A percentile compares a stretch with the other conserved stretches of the same genome.
Evolutionary conservation across 2,329 filamentous ascomycete genomes (phyloP).

Genomic region (Claviceps digitariae): DNA sequence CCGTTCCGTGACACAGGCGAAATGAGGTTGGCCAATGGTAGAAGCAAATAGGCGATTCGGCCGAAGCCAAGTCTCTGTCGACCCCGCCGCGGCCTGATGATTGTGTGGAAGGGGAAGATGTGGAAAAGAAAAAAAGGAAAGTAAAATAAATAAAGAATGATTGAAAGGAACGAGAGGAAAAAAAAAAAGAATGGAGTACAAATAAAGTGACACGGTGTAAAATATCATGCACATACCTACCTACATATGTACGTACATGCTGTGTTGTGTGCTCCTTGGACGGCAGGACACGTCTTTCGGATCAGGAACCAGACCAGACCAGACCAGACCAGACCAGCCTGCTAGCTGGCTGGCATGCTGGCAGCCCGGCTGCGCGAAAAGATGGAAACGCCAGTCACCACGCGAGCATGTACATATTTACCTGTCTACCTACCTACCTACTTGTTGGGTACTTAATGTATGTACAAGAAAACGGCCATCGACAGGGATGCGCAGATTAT

Average conservation of each 20-base stretch:
- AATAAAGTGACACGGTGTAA: no score
- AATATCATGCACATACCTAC: no score
- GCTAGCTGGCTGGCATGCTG: no score
- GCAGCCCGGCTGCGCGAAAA: neutral
- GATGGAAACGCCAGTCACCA: neutral
- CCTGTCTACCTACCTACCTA: no score
- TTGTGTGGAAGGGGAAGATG: neutral
- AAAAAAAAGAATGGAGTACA: no score
- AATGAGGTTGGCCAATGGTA: neutral
- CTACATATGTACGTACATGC: no score
- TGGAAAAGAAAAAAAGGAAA: neutral
- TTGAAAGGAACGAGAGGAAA: neutral
- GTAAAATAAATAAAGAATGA: no score
- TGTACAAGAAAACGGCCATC: neutral
- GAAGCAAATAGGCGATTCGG: slow-evolving; percentile 2
- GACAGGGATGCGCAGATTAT: neutral
- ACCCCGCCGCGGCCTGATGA: no score
- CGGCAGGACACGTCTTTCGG: neutral
- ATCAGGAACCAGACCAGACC: neutral
- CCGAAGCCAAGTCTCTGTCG: neutral
- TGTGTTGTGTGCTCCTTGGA: neutral
- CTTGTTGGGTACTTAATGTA: neutral
- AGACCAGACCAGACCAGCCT: neutral
- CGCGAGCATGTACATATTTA: neutral
- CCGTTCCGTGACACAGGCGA: neutral